Conservation (phyloP, 148 eudicot species). For the Diospyros lotus region DNA sequence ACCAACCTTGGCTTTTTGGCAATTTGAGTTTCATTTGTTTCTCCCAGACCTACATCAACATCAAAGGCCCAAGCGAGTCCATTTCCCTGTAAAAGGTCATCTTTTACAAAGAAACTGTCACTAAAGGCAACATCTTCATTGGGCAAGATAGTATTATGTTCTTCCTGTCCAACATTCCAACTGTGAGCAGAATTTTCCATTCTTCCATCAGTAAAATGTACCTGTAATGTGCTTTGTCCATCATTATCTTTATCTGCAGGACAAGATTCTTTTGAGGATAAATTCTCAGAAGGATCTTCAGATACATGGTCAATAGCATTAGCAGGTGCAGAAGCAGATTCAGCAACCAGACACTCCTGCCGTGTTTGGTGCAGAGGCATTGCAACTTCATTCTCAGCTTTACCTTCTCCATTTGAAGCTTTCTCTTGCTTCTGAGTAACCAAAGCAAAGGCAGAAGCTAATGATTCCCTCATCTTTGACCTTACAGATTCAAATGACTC, state of each 20-base stretch:
- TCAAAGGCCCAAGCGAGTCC: conserved; percentile 90
- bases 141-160: conserved; percentile 41
- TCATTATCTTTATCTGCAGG: conserved; percentile 22
- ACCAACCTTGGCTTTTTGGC: conserved; percentile 26
- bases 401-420: conserved; percentile 25
- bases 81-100: conserved; percentile 89
- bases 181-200: conserved; percentile 24
- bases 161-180: conserved; percentile 35
- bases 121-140: conserved; percentile 57
- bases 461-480: conserved; percentile 83
- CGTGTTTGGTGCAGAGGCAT: conserved; percentile 7
- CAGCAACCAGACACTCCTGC: conserved; percentile 26
- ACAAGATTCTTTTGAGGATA: conserved; percentile 19
- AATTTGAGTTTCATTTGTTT: conserved; percentile 31
- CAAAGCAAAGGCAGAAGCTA: conserved; percentile 76
- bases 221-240: conserved; percentile 20
- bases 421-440: conserved; percentile 39
- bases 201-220: conserved; percentile 16
- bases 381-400: conserved; percentile 15
- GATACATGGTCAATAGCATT: conserved; percentile 17
- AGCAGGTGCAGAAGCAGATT: conserved; percentile 13
- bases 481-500: conserved; percentile 70
- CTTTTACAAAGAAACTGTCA: conserved; percentile 59
- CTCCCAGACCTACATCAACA: conserved; percentile 31
- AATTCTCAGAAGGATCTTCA: conserved; percentile 20